A percentile compares a stretch with the other conserved stretches of the same genome.
Conservation (phyloP, 495 filamentous ascomycete species). For the Xylaria longipes region DNA sequence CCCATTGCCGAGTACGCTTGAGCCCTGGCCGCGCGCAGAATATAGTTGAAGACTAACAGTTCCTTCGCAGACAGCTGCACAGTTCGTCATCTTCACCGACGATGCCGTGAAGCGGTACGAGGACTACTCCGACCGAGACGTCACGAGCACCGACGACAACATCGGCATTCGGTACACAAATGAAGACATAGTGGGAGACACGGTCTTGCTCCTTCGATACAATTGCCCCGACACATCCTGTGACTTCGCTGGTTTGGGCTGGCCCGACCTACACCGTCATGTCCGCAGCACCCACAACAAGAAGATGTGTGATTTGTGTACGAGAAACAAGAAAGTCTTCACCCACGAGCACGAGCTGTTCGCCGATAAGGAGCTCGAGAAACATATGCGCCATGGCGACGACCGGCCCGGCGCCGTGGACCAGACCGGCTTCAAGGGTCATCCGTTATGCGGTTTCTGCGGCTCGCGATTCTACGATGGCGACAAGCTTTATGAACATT, state of each 20-base stretch:
- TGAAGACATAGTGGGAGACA: conserved; percentile 86
- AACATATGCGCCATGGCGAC: conserved; percentile 90
- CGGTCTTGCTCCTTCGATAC: conserved; percentile 83
- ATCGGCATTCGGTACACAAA: conserved; percentile 91
- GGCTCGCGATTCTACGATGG: conserved; percentile 90
- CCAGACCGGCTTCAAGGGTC: conserved; percentile 95
- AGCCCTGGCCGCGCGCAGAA: not conserved
- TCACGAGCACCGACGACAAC: conserved; percentile 76
- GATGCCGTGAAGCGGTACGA: conserved; percentile 79
- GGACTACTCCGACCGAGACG: conserved; percentile 75
- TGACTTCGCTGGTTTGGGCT: conserved; percentile 87
- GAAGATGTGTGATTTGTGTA: conserved; percentile 95
- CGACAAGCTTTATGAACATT: conserved; percentile 93
- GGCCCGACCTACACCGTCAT: conserved; percentile 93
- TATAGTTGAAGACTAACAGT: conserved; percentile 25
- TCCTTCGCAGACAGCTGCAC: conserved; percentile 68
- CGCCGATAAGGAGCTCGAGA: conserved; percentile 75
- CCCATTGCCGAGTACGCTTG: conserved; percentile 84
- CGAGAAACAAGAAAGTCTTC: conserved; percentile 95
- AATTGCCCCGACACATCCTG: conserved; percentile 90
- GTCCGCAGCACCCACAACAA: conserved; percentile 81
- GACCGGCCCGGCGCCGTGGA: conserved; percentile 88
- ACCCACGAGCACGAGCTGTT: conserved; percentile 98
- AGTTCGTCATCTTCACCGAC: conserved; percentile 91
- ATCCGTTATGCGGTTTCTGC: conserved; percentile 95